Evolutionary conservation across 768 basidiomycete species (phyloP).

Genomic region (Lactarius sp.): DNA sequence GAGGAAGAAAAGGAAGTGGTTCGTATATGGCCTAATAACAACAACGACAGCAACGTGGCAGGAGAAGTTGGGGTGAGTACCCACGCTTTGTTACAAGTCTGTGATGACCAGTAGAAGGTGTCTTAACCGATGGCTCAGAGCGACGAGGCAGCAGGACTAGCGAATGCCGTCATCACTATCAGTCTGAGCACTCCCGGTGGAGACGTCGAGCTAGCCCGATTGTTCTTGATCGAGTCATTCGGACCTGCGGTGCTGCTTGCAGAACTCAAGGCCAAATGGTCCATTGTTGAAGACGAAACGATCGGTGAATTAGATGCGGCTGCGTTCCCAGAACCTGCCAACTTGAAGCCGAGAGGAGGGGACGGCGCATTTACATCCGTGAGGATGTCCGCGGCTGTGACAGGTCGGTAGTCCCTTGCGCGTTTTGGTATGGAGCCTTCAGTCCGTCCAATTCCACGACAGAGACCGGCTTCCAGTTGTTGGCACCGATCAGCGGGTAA

Average conservation of each 20-base stretch:
- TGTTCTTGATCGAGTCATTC: background rate
- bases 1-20: background rate
- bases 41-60: background rate
- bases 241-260: background rate
- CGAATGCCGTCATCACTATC: background rate
- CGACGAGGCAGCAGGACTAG: background rate
- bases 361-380: background rate
- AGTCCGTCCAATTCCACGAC: conserved; percentile 12
- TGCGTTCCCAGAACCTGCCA: background rate
- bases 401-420: conserved; percentile 11
- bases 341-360: no score
- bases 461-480: conserved; percentile 16
- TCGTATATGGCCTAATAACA: background rate
- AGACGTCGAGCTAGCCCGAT: background rate
- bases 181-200: background rate
- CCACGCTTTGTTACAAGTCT: background rate
- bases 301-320: background rate
- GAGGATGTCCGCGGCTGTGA: conserved; percentile 1
- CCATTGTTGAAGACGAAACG: background rate
- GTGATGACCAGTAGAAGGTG: background rate
- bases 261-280: background rate
- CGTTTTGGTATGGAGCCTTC: conserved; percentile 21
- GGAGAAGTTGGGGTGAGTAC: background rate
- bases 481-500: conserved; percentile 12
- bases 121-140: background rate